These are phyloP conservation scores for Aegilops sharonensis DNA, from an alignment of 176 grass and related monocot genomes.

Conservation along the genomic window DNA sequence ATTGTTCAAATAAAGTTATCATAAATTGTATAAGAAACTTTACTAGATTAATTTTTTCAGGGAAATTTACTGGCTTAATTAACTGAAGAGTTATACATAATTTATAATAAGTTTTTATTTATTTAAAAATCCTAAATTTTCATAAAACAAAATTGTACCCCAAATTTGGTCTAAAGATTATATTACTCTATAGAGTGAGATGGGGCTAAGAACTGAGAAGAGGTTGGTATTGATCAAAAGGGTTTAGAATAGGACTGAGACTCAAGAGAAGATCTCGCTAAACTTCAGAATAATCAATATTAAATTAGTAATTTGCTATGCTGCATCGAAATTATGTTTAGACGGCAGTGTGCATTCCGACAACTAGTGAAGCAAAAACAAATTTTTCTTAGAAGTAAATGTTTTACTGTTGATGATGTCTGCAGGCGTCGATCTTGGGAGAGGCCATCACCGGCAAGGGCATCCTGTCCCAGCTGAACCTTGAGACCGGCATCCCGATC, in stretches of 20 bases:
- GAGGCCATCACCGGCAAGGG: slow-evolving; percentile 98
- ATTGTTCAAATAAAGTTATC: too few relatives aligned
- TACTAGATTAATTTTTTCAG: too few relatives aligned
- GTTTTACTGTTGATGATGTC: not conserved
- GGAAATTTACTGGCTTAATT: too few relatives aligned
- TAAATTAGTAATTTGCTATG: too few relatives aligned
- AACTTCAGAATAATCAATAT: too few relatives aligned
- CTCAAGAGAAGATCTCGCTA: not conserved
- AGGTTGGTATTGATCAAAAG: not conserved
- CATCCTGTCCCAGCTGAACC: slow-evolving; percentile 85
- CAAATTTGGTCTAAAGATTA: not conserved
- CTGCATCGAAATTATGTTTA: too few relatives aligned
- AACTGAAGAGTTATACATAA: too few relatives aligned
- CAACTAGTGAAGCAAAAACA: not conserved
- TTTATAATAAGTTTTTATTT: too few relatives aligned
- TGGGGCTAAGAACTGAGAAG: not conserved
- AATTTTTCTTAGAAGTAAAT: not conserved
- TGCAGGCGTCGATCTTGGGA: slow-evolving; percentile 88
- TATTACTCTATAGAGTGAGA: not conserved
- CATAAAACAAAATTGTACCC: not conserved
- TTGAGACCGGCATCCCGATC: slow-evolving; percentile 97
- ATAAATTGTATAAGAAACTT: too few relatives aligned
- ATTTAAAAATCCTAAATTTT: not conserved
- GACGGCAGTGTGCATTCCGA: not conserved
- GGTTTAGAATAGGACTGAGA: not conserved